These are phyloP conservation scores for Stylosanthes scabra DNA, from an alignment of 331 rosid genomes.

Conservation along the genomic window DNA sequence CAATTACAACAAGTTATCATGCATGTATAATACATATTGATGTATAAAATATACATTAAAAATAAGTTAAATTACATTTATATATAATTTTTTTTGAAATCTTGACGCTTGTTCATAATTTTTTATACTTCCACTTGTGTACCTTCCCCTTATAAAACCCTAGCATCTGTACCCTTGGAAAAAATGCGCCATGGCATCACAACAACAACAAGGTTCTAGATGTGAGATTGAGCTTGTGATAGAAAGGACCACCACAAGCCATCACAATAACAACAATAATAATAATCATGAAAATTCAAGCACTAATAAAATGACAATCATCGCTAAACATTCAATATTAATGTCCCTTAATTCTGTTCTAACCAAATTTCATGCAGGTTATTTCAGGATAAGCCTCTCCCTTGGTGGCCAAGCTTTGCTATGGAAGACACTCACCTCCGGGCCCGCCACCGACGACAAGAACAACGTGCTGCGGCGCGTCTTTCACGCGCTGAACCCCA, in stretches of 20 bases:
- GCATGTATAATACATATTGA: no score
- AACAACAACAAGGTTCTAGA: constrained; percentile 5
- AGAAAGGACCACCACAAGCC: neutral
- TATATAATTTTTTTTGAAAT: neutral
- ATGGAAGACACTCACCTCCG: constrained; percentile 49
- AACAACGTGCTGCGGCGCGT: constrained; percentile 21
- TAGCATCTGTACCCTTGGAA: neutral
- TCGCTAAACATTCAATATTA: constrained; percentile 27
- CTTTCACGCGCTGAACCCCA: constrained; percentile 39
- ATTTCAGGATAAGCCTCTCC: constrained; percentile 70
- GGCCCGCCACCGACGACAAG: constrained; percentile 30
- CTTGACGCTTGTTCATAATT: neutral
- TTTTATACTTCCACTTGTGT: constrained; percentile 26
- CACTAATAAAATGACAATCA: neutral
- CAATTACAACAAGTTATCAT: no score
- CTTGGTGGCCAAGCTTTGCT: constrained; percentile 63
- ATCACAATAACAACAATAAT: neutral
- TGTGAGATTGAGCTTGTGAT: constrained; percentile 42
- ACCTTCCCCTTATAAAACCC: constrained; percentile 30
- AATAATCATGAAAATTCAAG: neutral
- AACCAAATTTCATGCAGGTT: constrained; percentile 65
- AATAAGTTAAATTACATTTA: no score
- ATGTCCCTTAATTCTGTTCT: constrained; percentile 40
- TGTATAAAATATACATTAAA: no score
- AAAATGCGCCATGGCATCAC: constrained; percentile 33